Conservation (phyloP, 2,329 filamentous ascomycete species). For the Neoscytalidium dimidiatum region DNA sequence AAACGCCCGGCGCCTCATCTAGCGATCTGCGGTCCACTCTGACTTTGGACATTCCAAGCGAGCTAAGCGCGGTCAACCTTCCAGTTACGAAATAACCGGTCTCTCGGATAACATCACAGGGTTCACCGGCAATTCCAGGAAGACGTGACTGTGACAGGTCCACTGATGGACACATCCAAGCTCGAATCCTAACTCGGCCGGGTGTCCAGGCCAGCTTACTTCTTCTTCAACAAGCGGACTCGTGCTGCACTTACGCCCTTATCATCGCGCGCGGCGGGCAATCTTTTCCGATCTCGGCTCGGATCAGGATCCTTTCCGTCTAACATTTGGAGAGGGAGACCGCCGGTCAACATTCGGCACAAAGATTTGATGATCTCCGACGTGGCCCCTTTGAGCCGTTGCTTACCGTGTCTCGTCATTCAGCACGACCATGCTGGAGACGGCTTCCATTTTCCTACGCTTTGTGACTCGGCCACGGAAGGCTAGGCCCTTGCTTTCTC, state of each 20-base stretch:
- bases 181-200: no score
- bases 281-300: background rate
- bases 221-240: background rate
- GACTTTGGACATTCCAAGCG: background rate
- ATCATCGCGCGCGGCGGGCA: background rate
- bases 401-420: no score
- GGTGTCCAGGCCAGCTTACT: no score
- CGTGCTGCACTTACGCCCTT: background rate
- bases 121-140: background rate
- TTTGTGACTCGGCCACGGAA: no score
- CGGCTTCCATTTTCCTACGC: no score
- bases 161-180: background rate
- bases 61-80: background rate
- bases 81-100: background rate
- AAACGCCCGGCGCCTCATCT: constrained; percentile 1
- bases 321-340: no score
- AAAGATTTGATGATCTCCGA: background rate
- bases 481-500: no score
- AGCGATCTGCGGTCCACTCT: background rate
- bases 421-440: no score
- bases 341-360: no score
- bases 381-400: no score
- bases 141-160: background rate
- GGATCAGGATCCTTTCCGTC: background rate
- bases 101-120: background rate